These are phyloP conservation scores for Monosporozyma yasuniensis DNA, from an alignment of 805 yeast species.

Conservation along the genomic window DNA sequence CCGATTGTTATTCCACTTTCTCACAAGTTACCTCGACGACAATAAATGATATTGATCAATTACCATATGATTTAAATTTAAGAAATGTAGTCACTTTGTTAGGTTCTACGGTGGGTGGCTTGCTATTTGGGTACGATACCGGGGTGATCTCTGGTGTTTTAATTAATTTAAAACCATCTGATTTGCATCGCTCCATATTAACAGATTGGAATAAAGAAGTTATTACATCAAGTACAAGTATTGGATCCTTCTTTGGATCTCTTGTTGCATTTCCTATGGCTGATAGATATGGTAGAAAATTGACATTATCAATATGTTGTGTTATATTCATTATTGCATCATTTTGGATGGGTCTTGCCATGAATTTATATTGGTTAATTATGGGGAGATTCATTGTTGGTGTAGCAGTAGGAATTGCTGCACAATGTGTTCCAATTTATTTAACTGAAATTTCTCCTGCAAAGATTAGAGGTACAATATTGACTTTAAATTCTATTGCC, in stretches of 20 bases:
- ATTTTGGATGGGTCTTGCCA: constrained; percentile 37
- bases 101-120: constrained; percentile 47
- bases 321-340: constrained; percentile 41
- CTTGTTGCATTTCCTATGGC: constrained; percentile 42
- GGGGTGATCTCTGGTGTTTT: constrained; percentile 57
- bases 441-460: constrained; percentile 45
- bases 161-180: constrained; percentile 36
- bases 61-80: constrained; percentile 19
- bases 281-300: constrained; percentile 40
- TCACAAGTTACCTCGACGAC: constrained; percentile 25
- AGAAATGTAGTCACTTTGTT: constrained; percentile 14
- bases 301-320: constrained; percentile 35
- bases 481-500: constrained; percentile 34
- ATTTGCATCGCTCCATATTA: constrained; percentile 29
- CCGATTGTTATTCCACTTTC: constrained; percentile 24
- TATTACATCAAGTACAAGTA: constrained; percentile 39
- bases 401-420: constrained; percentile 63
- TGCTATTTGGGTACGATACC: constrained; percentile 56
- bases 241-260: constrained; percentile 49
- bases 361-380: constrained; percentile 34
- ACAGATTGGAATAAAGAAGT: constrained; percentile 32
- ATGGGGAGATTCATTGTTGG: constrained; percentile 59
- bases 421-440: constrained; percentile 57
- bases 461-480: constrained; percentile 31
- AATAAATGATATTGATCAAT: constrained; percentile 24